Percentiles rank a stretch among this genome's conserved stretches.
Conservation (phyloP, 352 stramenopile genomes). For the Pseudoperonospora humuli region DNA sequence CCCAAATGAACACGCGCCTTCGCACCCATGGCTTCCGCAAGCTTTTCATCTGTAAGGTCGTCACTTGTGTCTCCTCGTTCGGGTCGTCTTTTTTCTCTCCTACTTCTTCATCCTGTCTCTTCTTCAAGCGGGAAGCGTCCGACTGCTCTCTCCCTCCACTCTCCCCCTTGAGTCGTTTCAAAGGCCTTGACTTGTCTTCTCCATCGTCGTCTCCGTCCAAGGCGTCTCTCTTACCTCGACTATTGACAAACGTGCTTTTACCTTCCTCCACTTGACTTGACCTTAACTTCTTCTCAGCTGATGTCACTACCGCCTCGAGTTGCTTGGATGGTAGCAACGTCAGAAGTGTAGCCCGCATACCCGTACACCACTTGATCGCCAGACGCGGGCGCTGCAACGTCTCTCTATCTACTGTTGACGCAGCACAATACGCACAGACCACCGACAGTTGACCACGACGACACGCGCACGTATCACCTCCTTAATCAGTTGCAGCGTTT, state of each 20-base stretch:
- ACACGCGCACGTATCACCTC: too few species aligned
- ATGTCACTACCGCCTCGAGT: constrained; percentile 6
- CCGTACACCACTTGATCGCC: constrained; percentile 12
- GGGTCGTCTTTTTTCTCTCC: constrained; percentile 1
- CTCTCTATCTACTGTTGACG: constrained; percentile 60
- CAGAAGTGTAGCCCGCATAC: constrained; percentile 12
- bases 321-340: constrained; percentile 15
- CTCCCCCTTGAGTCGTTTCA: constrained; percentile 32
- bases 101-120: constrained; percentile 3
- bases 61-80: constrained; percentile 1
- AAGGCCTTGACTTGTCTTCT: constrained; percentile 17
- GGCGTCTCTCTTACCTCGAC: constrained; percentile 11
- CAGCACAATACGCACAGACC: constrained; percentile 51
- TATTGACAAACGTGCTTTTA: constrained; percentile 5
- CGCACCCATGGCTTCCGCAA: constrained; percentile 5
- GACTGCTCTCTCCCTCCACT: neutral
- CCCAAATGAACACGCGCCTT: constrained; percentile 71
- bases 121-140: neutral
- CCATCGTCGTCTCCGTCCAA: constrained; percentile 7
- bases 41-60: neutral
- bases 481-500: too few species aligned
- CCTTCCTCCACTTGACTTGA: constrained; percentile 1
- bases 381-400: constrained; percentile 25
- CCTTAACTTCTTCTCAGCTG: neutral
- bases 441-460: constrained; percentile 44